Evolutionary conservation across 768 basidiomycete genomes (phyloP), one percentile per base, ranked within the genome.

Genomic region (Russula ochroleuca): DNA sequence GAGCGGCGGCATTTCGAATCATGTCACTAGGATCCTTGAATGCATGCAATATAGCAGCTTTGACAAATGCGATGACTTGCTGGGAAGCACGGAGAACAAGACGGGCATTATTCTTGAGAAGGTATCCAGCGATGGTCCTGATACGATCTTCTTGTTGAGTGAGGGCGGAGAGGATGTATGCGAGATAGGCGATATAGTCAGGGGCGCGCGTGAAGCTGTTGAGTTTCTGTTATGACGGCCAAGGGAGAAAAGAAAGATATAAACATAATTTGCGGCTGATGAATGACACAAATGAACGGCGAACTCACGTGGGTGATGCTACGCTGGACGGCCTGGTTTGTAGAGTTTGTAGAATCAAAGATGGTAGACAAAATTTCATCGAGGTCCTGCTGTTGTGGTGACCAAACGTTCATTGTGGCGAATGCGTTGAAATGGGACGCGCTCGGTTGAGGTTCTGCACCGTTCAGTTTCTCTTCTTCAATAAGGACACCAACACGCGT

Each of bases 151-250:
- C 89, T 77, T 98, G 94, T 64, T 84, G 80, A 2, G 87, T 81
- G 79, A 91, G 77, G 50, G 81, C 80, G 62, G 88, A 86, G 67
- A 98, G 85, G 78, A 98, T 94, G 74, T 95, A 92, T 23, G 90
- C 90, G 67, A 99, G 86, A 82, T 99, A 98, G 62, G 89, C 94
- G 64, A 94, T 87, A 75, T 97, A 98, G 75, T 97, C 94, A 51
- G 94, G 91, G 67, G 88, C 87, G 70, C 87, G 86, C 72, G 91
- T 88, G 75, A 92, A 94, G 66, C 79, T 82, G 74, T 90, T 92
- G 67, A 94, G 81, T 89, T 92, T 92, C 91, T 94, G 35, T 54
- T 21, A 62, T 56, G 25, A 55, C 7, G 17, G 45, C 17, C 51
- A 17, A 43, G 66, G 40, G 50, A 58, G 61, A 60, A 47, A 67